Base-by-base conservation (phyloP, 345 rosid genomes). In the Toxicodendron radicans region DNA sequence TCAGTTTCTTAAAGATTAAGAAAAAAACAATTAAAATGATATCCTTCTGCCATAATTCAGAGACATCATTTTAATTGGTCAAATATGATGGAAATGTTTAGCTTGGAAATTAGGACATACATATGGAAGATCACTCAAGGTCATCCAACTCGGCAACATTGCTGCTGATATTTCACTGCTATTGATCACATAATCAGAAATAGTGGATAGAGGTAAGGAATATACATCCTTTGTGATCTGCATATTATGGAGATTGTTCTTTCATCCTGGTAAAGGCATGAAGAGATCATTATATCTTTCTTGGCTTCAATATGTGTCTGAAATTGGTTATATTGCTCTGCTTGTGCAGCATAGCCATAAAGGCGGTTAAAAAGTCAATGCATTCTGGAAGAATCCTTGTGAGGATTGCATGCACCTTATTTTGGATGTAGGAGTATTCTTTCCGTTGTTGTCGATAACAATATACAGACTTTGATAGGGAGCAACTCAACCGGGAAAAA, bases 321-420 rank as follows among this genome's bases (percentile, higher is more conserved):
- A 56, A 64, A 54, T 27, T 24, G 45, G 71, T 12, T 52, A 45
- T 33, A 17, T 49, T 27, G 10, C 21, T 18, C 35, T 21, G 10
- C 23, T 23, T 52, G 58, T 75, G 74, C 70, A 35, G 61, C 62
- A 2, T 45, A 24, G 41, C 20, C 21, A 38, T 38, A 14, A 43
- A 63, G 17, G 30, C 3, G 52, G 32, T 27, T n/a, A 41, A 17
- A 52, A 63, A 24, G 7, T 41, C 38, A 51, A 70, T 56, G 62
- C 52, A 13, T 45, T 43, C 27, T 13, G 4, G 57, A 70, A n/a
- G 33, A 51, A 24, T 66, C 20, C 62, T 58, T 48, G 0, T 41
- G 64, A 43, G 57, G 68, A 51, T 61, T 72, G 63, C 24, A n/a
- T 60, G 20, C 46, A 27, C 48, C 49, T 32, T 7, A 62, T 53